Percentiles rank a stretch among this genome's conserved stretches.
phyloP scores from a whole-genome alignment of 78 protist genomes.

The Cavenderia fasciculata region DNA sequence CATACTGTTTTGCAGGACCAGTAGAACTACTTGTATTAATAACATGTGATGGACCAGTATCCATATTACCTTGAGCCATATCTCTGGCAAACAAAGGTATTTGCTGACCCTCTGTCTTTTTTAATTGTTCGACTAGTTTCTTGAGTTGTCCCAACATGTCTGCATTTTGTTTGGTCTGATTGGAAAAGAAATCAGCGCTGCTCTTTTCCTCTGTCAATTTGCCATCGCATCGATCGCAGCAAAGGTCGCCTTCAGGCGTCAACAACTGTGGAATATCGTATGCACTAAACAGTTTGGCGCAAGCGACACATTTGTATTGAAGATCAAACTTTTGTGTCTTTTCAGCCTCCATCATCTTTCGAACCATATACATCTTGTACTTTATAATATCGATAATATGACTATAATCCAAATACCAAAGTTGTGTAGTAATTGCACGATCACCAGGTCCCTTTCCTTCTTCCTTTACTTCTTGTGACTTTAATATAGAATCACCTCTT shows the following conservation, averaged over 20 bases:
- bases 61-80: constrained; percentile 12
- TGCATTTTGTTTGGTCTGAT: neutral
- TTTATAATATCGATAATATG: constrained; percentile 40
- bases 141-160: constrained; percentile 25
- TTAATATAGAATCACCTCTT: constrained; percentile 28
- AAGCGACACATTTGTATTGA: constrained; percentile 33
- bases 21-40: constrained; percentile 27
- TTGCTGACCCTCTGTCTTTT: constrained; percentile 53
- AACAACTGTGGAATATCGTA: constrained; percentile 33
- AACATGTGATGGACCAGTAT: neutral
- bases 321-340: constrained; percentile 34
- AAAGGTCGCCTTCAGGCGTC: constrained; percentile 23
- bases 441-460: constrained; percentile 63
- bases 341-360: constrained; percentile 25
- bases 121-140: constrained; percentile 55
- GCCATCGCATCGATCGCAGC: constrained; percentile 38
- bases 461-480: constrained; percentile 18
- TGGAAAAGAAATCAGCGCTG: neutral
- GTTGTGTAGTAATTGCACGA: neutral
- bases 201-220: constrained; percentile 3
- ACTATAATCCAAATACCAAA: constrained; percentile 68
- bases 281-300: constrained; percentile 28
- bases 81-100: constrained; percentile 70
- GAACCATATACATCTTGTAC: constrained; percentile 25
- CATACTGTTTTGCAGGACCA: constrained; percentile 22